Conservation (phyloP, 2,329 filamentous ascomycete genomes). For the Cladosporium cucumerinum region DNA sequence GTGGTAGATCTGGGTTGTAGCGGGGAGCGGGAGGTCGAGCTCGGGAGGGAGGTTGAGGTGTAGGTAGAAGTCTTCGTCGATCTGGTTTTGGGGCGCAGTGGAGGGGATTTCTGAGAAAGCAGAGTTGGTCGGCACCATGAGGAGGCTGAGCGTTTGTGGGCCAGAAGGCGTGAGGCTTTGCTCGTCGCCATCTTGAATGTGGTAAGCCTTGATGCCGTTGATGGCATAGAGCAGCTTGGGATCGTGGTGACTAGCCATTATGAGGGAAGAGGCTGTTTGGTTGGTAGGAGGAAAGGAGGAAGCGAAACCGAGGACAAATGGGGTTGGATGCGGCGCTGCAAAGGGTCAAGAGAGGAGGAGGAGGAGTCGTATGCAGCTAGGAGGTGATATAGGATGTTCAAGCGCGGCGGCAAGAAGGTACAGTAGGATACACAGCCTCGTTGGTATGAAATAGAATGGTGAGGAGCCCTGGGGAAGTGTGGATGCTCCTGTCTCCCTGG, state of each 20-base stretch:
- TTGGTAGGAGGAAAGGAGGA: neutral
- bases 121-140: conserved; percentile 93
- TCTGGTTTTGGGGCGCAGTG: conserved; percentile 54
- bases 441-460: neutral
- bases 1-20: conserved; percentile 96
- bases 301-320: neutral
- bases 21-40: conserved; percentile 87
- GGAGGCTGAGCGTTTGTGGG: conserved; percentile 82
- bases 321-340: neutral
- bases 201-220: conserved; percentile 84
- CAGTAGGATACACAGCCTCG: neutral
- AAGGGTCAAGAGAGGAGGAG: neutral
- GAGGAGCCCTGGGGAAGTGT: neutral
- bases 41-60: conserved; percentile 93
- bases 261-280: conserved; percentile 18
- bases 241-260: conserved; percentile 52
- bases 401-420: neutral
- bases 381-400: neutral
- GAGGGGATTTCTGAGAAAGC: conserved; percentile 58
- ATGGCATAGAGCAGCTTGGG: conserved; percentile 59
- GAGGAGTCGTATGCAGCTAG: neutral
- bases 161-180: conserved; percentile 77
- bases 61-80: conserved; percentile 90
- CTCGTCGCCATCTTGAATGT: conserved; percentile 85
- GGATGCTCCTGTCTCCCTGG: neutral